Percentiles rank a stretch among this genome's conserved stretches.
Evolutionary conservation across 73 alveolate genomes (phyloP).

Genomic region (Paramecium pentaurelia): DNA sequence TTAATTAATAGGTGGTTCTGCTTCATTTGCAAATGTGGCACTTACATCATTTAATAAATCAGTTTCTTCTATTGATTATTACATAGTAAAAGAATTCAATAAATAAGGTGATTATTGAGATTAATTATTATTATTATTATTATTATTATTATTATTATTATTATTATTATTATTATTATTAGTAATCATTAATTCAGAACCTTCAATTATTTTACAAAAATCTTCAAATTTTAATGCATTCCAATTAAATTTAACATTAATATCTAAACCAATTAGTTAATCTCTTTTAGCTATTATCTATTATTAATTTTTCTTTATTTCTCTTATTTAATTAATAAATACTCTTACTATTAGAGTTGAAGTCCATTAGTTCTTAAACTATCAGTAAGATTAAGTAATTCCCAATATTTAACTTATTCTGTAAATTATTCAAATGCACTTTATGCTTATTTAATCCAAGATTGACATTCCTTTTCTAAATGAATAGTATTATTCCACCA

Average conservation of each 20-base stretch:
- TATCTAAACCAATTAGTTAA: background rate
- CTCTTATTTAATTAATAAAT: background rate
- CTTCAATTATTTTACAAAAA: constrained; percentile 29
- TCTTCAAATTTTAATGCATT: background rate
- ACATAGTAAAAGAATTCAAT: background rate
- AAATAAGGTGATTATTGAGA: background rate
- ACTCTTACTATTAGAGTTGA: background rate
- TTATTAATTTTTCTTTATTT: background rate
- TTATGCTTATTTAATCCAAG: background rate
- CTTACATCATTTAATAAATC: constrained; percentile 37
- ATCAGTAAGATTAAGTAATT: constrained; percentile 8
- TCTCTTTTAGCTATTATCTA: background rate
- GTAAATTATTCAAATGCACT: constrained; percentile 17
- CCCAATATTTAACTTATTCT: constrained; percentile 39
- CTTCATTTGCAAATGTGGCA: constrained; percentile 8
- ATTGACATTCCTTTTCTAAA: background rate
- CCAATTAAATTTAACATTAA: background rate
- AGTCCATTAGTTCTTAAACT: background rate
- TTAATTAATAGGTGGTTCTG: background rate
- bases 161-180: background rate
- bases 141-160: too few relatives aligned
- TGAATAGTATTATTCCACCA: constrained; percentile 22
- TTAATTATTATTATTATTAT: background rate
- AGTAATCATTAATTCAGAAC: background rate
- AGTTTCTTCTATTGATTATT: constrained; percentile 14